These are phyloP conservation scores for Malus fusca DNA, from an alignment of 306 rosid genomes.

Conservation along the genomic window DNA sequence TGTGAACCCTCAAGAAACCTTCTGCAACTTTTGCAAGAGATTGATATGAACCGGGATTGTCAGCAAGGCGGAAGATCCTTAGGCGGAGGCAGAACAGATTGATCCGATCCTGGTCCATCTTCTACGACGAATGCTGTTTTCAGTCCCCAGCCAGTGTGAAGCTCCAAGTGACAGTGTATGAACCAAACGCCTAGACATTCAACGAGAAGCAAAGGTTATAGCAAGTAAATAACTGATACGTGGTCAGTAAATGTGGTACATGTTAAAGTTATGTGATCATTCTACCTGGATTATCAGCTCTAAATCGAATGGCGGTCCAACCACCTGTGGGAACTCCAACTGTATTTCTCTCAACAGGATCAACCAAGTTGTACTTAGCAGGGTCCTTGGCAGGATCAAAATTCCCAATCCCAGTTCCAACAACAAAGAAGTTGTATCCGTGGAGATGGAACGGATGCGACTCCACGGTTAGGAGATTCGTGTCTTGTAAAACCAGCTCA, in stretches of 20 bases:
- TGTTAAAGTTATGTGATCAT: neutral
- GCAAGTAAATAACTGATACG: neutral
- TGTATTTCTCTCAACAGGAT: constrained; percentile 80
- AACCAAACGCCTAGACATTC: constrained; percentile 67
- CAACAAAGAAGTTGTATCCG: constrained; percentile 59
- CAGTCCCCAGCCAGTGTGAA: constrained; percentile 83
- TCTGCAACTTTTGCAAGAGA: constrained; percentile 36
- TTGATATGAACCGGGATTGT: constrained; percentile 26
- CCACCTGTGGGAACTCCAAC: constrained; percentile 77
- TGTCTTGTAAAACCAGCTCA: constrained; percentile 66
- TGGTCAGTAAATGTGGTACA: neutral
- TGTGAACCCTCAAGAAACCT: constrained; percentile 23
- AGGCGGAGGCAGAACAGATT: constrained; percentile 61
- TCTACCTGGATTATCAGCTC: constrained; percentile 75
- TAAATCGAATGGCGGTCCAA: constrained; percentile 70
- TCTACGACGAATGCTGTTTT: constrained; percentile 71
- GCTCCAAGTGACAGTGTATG: constrained; percentile 75
- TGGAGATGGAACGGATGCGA: constrained; percentile 81
- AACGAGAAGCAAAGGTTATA: neutral
- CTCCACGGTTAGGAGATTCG: constrained; percentile 60
- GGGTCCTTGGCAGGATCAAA: constrained; percentile 70
- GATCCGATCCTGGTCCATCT: constrained; percentile 55
- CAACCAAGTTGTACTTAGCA: constrained; percentile 53
- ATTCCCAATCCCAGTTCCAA: constrained; percentile 70
- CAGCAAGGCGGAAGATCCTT: constrained; percentile 73